phyloP scores from a whole-genome alignment of 805 yeast species.

The Candida peoriensis region DNA sequence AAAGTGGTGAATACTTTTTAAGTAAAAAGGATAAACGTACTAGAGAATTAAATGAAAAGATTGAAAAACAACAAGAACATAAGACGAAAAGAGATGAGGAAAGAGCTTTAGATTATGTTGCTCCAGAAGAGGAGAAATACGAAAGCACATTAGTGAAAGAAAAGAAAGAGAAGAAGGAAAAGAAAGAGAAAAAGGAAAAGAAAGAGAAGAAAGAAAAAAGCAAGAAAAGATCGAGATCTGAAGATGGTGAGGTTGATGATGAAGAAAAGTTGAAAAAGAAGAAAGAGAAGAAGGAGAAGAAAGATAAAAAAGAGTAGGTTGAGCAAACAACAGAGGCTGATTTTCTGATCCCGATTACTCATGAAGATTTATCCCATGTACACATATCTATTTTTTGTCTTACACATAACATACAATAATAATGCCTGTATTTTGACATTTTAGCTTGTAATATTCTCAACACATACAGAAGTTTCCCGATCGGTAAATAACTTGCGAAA shows the following conservation, averaged over 20 bases:
- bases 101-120: slow-evolving; percentile 72
- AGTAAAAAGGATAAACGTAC: slow-evolving; percentile 77
- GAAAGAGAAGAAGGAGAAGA: slow-evolving; percentile 25
- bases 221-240: slow-evolving; percentile 23
- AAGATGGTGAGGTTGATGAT: slow-evolving; percentile 24
- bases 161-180: slow-evolving; percentile 26
- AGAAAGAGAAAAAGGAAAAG: slow-evolving; percentile 25
- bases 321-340: no score
- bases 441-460: no score
- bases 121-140: slow-evolving; percentile 73
- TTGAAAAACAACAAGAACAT: slow-evolving; percentile 69
- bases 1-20: slow-evolving; percentile 96
- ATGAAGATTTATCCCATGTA: no score
- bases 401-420: no score
- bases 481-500: no score
- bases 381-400: no score
- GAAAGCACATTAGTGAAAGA: slow-evolving; percentile 36
- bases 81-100: slow-evolving; percentile 62
- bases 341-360: no score
- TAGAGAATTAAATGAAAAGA: slow-evolving; percentile 69
- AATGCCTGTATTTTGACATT: no score
- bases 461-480: no score
- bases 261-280: slow-evolving; percentile 27
- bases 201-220: slow-evolving; percentile 24
- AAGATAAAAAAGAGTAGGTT: no score